Evolutionary conservation across 768 basidiomycete species (phyloP).

Genomic region (Hirschioporus abietinus): DNA sequence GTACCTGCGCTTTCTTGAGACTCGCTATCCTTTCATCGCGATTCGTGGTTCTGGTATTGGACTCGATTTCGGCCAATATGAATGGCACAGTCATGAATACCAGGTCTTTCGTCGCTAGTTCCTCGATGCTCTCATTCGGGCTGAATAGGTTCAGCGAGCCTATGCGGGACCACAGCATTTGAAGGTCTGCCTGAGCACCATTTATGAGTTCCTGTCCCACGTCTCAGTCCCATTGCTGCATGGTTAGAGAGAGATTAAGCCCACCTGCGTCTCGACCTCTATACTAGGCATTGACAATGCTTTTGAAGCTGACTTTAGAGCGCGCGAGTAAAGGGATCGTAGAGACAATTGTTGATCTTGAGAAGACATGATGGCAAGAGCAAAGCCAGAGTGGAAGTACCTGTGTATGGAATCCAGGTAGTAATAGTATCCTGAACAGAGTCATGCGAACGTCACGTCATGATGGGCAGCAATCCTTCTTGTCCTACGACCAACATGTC

Average conservation of each 20-base stretch:
- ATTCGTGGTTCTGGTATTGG: constrained; percentile 51
- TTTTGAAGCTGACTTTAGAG: constrained; percentile 32
- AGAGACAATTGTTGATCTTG: constrained; percentile 21
- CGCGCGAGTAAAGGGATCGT: constrained; percentile 33
- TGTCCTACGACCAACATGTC: constrained; percentile 30
- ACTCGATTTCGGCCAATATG: constrained; percentile 58
- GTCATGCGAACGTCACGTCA: neutral
- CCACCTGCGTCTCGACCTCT: constrained; percentile 41
- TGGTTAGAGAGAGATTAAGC: neutral
- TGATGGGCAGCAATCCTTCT: neutral
- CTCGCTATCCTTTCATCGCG: constrained; percentile 51
- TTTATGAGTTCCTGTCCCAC: constrained; percentile 52
- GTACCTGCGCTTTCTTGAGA: constrained; percentile 54
- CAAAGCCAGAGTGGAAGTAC: too few relatives aligned
- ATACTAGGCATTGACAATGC: constrained; percentile 36
- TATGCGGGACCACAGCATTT: constrained; percentile 47
- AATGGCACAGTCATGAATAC: constrained; percentile 73
- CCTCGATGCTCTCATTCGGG: constrained; percentile 76
- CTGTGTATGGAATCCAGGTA: neutral
- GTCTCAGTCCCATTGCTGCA: constrained; percentile 9
- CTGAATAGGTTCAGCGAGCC: constrained; percentile 69
- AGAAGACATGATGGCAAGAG: neutral
- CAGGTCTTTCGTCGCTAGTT: constrained; percentile 73
- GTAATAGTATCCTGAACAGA: neutral
- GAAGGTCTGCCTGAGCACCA: constrained; percentile 51